phyloP scores from a whole-genome alignment of 2,329 filamentous ascomycete species.

The Fusarium fracticaudum region DNA sequence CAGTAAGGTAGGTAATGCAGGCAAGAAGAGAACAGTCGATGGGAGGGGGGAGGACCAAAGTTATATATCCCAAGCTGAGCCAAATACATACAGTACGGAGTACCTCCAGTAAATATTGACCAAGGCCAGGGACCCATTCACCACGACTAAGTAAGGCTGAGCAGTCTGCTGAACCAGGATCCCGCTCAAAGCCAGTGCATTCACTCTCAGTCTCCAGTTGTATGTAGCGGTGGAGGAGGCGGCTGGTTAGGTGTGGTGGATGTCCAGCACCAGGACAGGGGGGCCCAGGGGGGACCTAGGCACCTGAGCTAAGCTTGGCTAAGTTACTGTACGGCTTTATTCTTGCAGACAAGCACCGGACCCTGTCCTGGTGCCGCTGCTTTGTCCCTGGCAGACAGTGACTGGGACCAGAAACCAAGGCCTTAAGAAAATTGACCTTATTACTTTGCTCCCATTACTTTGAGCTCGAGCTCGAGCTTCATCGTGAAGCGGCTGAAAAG shows the following conservation, averaged over 20 bases:
- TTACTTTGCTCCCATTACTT: not conserved
- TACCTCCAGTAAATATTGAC: conserved; percentile 31
- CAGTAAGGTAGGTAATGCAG: conserved; percentile 16
- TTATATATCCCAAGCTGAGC: conserved; percentile 39
- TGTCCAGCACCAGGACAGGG: conserved; percentile 33
- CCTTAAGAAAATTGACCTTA: not conserved
- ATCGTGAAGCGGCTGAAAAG: not conserved
- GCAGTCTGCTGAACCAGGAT: conserved; percentile 38
- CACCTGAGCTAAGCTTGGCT: conserved; percentile 31
- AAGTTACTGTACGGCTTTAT: conserved; percentile 32
- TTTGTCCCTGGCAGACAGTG: conserved; percentile 17
- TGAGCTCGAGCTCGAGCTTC: not conserved
- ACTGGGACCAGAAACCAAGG: not conserved
- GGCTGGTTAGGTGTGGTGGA: conserved; percentile 40
- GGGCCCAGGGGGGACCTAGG: conserved; percentile 26
- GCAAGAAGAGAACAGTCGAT: conserved; percentile 5
- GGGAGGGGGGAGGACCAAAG: conserved; percentile 33
- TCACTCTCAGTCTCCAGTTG: conserved; percentile 1
- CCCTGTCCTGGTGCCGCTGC: conserved; percentile 11
- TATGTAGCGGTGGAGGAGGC: conserved; percentile 35
- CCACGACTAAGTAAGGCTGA: conserved; percentile 44
- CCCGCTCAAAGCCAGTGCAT: conserved; percentile 20
- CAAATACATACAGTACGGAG: conserved; percentile 19
- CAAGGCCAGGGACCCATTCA: conserved; percentile 31
- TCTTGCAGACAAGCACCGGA: conserved; percentile 36